Evolutionary conservation across 129 eudicot genomes (phyloP), one percentile per base, ranked within the genome.

Genomic region (Flaveria trinervia): DNA sequence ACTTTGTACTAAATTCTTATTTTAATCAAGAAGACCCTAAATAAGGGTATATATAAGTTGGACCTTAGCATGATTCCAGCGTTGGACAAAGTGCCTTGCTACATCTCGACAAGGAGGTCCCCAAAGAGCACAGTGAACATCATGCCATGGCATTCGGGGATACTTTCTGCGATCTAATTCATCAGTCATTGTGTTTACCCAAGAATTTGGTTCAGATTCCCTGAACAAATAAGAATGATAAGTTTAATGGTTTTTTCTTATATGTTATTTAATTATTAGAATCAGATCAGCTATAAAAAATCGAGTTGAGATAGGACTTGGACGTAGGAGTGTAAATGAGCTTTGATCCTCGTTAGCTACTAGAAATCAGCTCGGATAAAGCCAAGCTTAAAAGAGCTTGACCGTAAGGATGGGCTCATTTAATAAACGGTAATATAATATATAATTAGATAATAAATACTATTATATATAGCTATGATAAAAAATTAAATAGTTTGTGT

Each of bases 121-220:
- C 99, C 99, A 94, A 26, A 94, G 89, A 49, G 97, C 99, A 85
- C 99, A 94, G 49, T 94, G 99, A 76, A 94, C 99, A 78, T 94
- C 99, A 72, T 94, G 99, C 99, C 99, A 94, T 41, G 99, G 99
- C 99, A 94, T 94, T 11, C 99, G 93, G 26, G 97, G 97, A 83
- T 81, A 82, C 77, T 83, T 94, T 52, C 17, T 60, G 66, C 99
- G 89, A 68, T 91, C 96, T 71, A 94, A 76, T 83, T 94, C 99
- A 83, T 94, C 99, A 78, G 84, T 88, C 93, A 94, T 85, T 26
- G 90, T 75, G 75, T 94, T 96, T 81, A 89, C 97, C 99, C 99
- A 94, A 83, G 96, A 91, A 86, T 94, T 94, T 61, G 99, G 99
- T 86, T 94, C 99, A 44, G 99, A 94, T 84, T 91, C 99, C 83